Evolutionary conservation across 768 basidiomycete genomes (phyloP).

Genomic region (Termitomyces sp.): DNA sequence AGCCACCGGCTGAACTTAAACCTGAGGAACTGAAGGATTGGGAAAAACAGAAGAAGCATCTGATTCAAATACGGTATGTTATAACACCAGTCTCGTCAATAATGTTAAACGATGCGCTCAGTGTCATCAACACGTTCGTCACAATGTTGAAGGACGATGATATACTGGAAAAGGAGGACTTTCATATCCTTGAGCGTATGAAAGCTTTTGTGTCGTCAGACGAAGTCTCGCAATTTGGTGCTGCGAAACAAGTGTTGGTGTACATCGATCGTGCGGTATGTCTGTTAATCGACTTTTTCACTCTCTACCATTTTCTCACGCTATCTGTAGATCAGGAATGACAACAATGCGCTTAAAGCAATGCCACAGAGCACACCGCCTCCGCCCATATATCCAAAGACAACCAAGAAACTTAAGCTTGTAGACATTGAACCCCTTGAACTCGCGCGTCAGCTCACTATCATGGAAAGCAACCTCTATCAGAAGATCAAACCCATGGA

Average conservation of each 20-base stretch:
- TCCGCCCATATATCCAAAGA: conserved; percentile 68
- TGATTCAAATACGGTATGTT: conserved; percentile 77
- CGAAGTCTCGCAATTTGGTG: conserved; percentile 56
- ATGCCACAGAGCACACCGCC: conserved; percentile 62
- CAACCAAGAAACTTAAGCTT: conserved; percentile 69
- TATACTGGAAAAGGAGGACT: conserved; percentile 82
- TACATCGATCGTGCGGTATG: conserved; percentile 79
- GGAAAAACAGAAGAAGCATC: conserved; percentile 79
- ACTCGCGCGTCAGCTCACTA: conserved; percentile 87
- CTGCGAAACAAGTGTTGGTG: conserved; percentile 69
- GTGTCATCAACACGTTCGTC: conserved; percentile 88
- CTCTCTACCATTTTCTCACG: background rate
- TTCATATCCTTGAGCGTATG: conserved; percentile 76
- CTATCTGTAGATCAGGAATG: conserved; percentile 39
- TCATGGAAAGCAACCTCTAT: conserved; percentile 84
- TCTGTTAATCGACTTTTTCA: conserved; percentile 7
- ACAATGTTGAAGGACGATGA: conserved; percentile 83
- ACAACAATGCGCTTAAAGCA: conserved; percentile 50
- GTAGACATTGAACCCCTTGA: conserved; percentile 86
- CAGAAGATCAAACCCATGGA: conserved; percentile 87
- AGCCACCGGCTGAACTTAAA: conserved; percentile 63
- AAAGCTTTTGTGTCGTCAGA: conserved; percentile 71
- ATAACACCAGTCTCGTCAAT: background rate
- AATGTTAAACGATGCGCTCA: conserved; percentile 20
- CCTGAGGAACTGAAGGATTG: conserved; percentile 68